Base-by-base conservation (phyloP, 2,329 filamentous ascomycete species). In the Penicillium psychrosexuale region DNA sequence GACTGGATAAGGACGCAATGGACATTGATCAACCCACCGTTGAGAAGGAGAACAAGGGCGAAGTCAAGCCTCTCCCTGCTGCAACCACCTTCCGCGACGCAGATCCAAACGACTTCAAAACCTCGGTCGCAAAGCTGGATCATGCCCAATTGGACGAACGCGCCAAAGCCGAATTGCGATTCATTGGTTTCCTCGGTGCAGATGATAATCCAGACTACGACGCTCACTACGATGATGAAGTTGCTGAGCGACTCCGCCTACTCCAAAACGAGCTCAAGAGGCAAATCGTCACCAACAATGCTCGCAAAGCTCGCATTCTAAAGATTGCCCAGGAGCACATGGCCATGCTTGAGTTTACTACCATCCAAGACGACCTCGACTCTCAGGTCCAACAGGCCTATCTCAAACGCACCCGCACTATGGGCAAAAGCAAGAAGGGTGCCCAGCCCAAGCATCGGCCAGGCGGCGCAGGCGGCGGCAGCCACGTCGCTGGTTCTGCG, bases 311-410 rank as follows among this genome's bases (percentile, higher is more conserved):
- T 7, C 85, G 92, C 2, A 80, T 99, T 11, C 85, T 90, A 1
- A 92, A 97, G 36, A 82, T 97, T 28, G 90, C 94, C 8, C 89
- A 91, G 65, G 92, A 96, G 71, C 87, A 91, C 61, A 93, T 99
- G 84, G 94, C 94, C 0, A 87, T 94, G 75, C 94, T 99, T 70
- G 94, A 99, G 72, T 99, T 96, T 78, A 89, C 88, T 72, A 97
- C 91, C 53, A 99, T 99, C 65, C 87, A 95, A 47, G 94, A 99
- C 70, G 94, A 99, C 71, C 85, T 99, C 22, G 94, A 99, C 78
- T 86, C 87, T 39, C 94, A 97, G 71, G 91, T 97, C 39, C 92
- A 97, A 69, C 88, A 90, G 48, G 93, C 94, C 3, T 99, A 97
- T 69, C 85, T 96, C 42, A 99, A 99, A 77, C 89, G 94, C 24